phyloP scores from a whole-genome alignment of 208 protist genomes.

The Trypanosoma caninum region DNA sequence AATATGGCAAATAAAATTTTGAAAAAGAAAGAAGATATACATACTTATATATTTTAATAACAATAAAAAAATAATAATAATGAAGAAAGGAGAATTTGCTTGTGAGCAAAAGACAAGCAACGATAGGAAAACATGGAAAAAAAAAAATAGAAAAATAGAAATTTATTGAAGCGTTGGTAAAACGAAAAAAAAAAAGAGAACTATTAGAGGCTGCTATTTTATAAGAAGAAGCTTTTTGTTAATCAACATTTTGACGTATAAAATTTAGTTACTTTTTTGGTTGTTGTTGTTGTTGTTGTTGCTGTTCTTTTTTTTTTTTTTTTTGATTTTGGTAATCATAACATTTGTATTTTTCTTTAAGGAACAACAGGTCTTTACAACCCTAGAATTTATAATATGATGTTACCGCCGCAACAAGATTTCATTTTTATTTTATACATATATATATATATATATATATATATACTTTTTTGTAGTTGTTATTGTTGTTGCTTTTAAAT shows the following conservation, averaged over 20 bases:
- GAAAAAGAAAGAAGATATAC: background rate
- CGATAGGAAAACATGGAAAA: slow-evolving; percentile 1
- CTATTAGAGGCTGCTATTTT: too few species aligned
- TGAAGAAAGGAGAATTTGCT: background rate
- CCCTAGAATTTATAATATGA: background rate
- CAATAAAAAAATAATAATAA: too few species aligned
- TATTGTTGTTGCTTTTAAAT: background rate
- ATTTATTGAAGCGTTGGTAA: background rate
- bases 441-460: slow-evolving; percentile 2
- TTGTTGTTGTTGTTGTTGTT: background rate
- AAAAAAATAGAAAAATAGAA: slow-evolving; percentile 15
- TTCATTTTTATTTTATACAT: background rate
- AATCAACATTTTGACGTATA: background rate
- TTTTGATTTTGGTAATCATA: too few species aligned
- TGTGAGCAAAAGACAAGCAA: background rate
- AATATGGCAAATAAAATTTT: background rate
- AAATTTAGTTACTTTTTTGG: background rate
- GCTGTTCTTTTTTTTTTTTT: background rate
- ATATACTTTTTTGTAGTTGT: too few species aligned
- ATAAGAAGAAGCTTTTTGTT: background rate
- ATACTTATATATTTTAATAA: too few species aligned
- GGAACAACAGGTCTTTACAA: background rate
- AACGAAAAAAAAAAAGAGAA: background rate
- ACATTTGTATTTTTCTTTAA: too few species aligned
- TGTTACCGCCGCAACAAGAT: background rate